Evolutionary conservation across 2,329 filamentous ascomycete genomes (phyloP), one percentile per base, ranked within the genome.

Genomic region (Phialemoniopsis sp.): DNA sequence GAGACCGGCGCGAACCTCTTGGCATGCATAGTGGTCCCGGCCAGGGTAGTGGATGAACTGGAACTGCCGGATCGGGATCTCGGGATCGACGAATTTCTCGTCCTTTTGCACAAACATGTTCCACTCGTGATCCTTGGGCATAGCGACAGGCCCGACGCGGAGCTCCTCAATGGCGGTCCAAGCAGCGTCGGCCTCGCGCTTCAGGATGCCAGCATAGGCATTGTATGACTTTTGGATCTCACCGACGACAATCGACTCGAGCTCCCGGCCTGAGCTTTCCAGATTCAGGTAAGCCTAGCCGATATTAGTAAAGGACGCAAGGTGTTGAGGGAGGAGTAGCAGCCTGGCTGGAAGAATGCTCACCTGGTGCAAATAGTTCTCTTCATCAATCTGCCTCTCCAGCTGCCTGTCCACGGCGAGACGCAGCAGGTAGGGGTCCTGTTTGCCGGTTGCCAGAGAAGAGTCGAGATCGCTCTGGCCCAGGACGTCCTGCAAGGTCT

Each of bases 181-280:
- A 28, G 85, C 80, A 39, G 88, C 82, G 48, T 95, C 89, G 9
- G 89, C 87, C 58, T 97, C 91, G 34, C 89, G 84, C 68, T 91
- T 95, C 44, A 97, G 70, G 47, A 97, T 95, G 38, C 85, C 86
- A 17, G 90, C 87, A 51, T 95, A 89, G 3, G 90, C 89, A 54
- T 93, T 95, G 68, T 96, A 97, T 0, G 93, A 89, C 62, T 97
- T 97, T 58, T 98, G 93, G 32, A 98, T 94, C 63, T 98, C 93
- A 49, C 90, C 89, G 13, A 98, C 89, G 1, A 98, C 89, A 47
- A 98, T 97, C 1, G 89, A 87, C 64, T 98, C 93, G 3, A 98
- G 78, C 64, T 98, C 93, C 44, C 90, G 85, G 3, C 93, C 93
- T 13, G 93, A 97, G 49, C 80, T 87, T 61, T 98, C 93, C 13